Percentiles rank a stretch among this genome's conserved stretches.
These are phyloP conservation scores for Aspergillus awamori DNA, from an alignment of 2,329 filamentous ascomycete genomes.

Conservation along the genomic window DNA sequence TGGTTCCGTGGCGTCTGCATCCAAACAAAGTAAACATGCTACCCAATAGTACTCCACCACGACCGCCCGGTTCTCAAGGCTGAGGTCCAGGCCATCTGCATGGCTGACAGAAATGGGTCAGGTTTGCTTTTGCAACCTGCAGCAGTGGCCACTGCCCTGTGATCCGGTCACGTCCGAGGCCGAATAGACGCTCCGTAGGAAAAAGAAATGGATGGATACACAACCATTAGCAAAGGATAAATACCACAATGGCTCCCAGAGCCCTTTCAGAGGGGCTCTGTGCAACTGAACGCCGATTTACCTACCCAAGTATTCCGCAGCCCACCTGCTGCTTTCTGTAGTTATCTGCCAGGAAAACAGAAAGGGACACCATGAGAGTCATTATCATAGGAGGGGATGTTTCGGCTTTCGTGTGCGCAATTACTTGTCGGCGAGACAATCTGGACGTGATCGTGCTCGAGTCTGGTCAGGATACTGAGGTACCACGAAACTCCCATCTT, in stretches of 20 bases:
- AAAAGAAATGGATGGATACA: neutral
- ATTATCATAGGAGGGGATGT: constrained; percentile 5
- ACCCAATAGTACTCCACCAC: neutral
- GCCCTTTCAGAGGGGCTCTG: neutral
- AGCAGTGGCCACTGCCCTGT: neutral
- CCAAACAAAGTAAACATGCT: neutral
- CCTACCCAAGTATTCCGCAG: no score
- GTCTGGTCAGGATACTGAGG: neutral
- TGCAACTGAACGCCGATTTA: no score
- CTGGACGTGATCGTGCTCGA: constrained; percentile 3
- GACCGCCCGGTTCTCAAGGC: neutral
- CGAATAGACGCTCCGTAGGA: neutral
- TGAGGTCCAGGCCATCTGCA: neutral
- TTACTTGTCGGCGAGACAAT: constrained; percentile 2
- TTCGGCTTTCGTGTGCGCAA: constrained; percentile 2
- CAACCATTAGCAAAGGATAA: neutral
- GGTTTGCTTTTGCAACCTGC: neutral
- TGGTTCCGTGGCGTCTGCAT: neutral
- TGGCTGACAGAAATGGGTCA: neutral
- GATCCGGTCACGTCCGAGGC: neutral
- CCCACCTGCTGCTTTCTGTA: no score
- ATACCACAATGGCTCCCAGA: neutral
- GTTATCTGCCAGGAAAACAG: no score
- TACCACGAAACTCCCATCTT: neutral
- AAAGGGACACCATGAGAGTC: neutral